These are phyloP conservation scores for Camillea tinctor DNA, from an alignment of 2,329 filamentous ascomycete genomes.

Conservation along the genomic window DNA sequence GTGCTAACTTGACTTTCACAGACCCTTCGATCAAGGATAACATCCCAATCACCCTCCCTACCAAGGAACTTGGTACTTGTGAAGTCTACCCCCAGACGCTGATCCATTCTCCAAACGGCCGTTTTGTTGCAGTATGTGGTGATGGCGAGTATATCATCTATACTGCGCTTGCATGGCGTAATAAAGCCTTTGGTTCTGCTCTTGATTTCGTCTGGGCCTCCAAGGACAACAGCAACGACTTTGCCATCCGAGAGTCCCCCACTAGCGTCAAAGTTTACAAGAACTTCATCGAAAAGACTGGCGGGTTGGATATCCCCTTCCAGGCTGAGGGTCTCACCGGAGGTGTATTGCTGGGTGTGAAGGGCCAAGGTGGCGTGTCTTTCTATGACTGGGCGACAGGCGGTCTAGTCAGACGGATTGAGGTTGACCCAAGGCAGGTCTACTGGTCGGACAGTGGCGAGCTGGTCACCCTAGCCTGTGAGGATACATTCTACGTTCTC, in stretches of 20 bases:
- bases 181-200: conserved; percentile 94
- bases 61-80: conserved; percentile 93
- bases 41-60: conserved; percentile 78
- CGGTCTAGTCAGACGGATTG: conserved; percentile 85
- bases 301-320: conserved; percentile 90
- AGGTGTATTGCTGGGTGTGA: conserved; percentile 88
- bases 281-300: conserved; percentile 91
- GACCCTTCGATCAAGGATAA: conserved; percentile 86
- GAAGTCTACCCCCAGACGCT: conserved; percentile 96
- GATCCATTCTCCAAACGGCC: conserved; percentile 91
- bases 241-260: conserved; percentile 90
- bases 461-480: conserved; percentile 86
- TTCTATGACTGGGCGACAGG: conserved; percentile 97
- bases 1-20: conserved; percentile 36
- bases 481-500: conserved; percentile 92
- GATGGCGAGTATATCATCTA: conserved; percentile 99
- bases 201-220: conserved; percentile 96
- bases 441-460: conserved; percentile 99
- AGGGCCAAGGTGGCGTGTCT: conserved; percentile 89
- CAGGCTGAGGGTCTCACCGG: conserved; percentile 88
- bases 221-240: conserved; percentile 98
- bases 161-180: conserved; percentile 92
- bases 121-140: conserved; percentile 78
- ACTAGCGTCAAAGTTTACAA: conserved; percentile 97
- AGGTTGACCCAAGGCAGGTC: conserved; percentile 70